Conservation (phyloP, 169 alveolate species). For the Eimeria maxima region DNA sequence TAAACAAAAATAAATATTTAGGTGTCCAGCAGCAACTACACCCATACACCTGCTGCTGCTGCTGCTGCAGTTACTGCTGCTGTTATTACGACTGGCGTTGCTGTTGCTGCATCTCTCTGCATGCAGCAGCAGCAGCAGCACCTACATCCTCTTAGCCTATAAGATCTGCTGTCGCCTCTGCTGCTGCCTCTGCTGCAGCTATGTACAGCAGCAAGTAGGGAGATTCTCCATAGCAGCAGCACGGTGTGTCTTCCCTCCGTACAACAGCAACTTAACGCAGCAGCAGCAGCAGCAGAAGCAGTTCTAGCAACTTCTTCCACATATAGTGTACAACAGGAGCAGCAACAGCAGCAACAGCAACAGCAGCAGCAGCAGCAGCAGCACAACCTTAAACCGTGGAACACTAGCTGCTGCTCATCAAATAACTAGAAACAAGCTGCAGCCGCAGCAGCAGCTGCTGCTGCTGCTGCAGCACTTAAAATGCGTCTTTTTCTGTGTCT, state of each 20-base stretch:
- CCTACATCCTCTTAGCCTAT: no score
- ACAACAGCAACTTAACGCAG: no score
- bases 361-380: conserved; percentile 3
- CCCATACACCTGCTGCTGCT: no score
- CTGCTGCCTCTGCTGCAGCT: conserved; percentile 12
- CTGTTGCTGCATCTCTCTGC: background rate
- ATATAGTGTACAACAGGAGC: no score
- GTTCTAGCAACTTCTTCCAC: no score
- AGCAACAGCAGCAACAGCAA: no score
- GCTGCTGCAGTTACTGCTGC: no score
- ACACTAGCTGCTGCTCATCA: background rate
- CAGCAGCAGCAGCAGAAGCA: no score
- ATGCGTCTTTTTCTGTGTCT: conserved; percentile 27
- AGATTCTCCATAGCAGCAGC: background rate
- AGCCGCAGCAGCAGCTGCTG: background rate
- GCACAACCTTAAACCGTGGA: background rate
- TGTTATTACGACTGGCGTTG: no score
- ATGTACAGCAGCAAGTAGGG: background rate
- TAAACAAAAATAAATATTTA: no score
- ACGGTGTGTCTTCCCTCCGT: no score
- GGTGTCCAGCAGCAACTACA: no score
- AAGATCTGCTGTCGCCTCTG: background rate
- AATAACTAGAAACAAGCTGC: background rate
- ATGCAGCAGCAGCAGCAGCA: background rate
- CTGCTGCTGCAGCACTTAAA: background rate